Evolutionary conservation across 768 basidiomycete species (phyloP), one percentile per base, ranked within the genome.

Genomic region (Leccinum ochraceum): DNA sequence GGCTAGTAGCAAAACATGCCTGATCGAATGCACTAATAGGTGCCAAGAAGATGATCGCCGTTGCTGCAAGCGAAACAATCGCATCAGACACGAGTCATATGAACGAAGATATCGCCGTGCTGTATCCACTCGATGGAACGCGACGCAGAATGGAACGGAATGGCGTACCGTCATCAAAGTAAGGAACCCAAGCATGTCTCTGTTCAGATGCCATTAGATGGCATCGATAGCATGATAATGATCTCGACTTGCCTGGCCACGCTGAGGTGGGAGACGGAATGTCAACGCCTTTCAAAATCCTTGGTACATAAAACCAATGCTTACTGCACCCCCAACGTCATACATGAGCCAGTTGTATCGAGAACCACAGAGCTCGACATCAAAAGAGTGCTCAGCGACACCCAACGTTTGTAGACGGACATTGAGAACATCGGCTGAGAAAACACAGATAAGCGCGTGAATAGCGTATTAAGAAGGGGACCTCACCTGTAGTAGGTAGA

Each of bases 21-120:
- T 93, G 90, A 79, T 94, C 90, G 70, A 90, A 94, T 44, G 92
- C 92, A 67, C 89, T 90, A 63, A 94, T 87, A 44, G 92, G 92
- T 54, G 90, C 92, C 54, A 94, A 77, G 74, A 94, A 94, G 72
- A 94, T 93, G 69, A 94, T 87, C 34, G 92, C 90, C 49, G 88
- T 87, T 4, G 89, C 90, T 92, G 68, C 53, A 36, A 59, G 59
- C 7, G 53, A 39, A 1, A 54, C 56, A 60, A 64, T 32, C 26
- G 20, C 22, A 56, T 60, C 53, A 67, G 59, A 20, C 16, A 48
- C 53, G 59, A 44, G 59, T 60, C 28, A 65, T 6, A 57, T 57
- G 63, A 11, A 59, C 57, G 22, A 54, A 58, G n/a, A 63, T 57
- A 6, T 60, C 60, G 68, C 63, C 66, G 62, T 70, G 66, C 62